Base-by-base conservation (phyloP, 116 monocot species). In the Cymodocea nodosa region DNA sequence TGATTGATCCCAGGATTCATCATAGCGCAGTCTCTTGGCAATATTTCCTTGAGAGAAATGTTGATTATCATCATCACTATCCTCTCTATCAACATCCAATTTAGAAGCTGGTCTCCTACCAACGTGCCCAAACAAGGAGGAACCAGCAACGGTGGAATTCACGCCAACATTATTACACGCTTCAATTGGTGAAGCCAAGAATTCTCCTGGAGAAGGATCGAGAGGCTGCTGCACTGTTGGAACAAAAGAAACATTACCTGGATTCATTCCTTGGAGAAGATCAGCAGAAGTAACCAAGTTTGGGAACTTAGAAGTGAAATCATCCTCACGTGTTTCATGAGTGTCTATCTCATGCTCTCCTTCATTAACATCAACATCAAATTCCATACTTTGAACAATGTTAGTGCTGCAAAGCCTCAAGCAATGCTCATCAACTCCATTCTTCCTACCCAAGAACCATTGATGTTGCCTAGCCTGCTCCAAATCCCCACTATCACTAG, bases 281-380 rank as follows among this genome's bases (percentile, higher is more conserved):
- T 90, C 85, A n/a, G 77, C 71, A 10, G 87, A 85, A 56, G 76
- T 74, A 35, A 80, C 82, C 62, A 91, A 67, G 59, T 74, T 67
- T 60, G 69, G 63, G 63, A 82, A 80, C 44, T 79, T 85, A n/a
- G 50, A 60, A 15, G 65, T 50, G 39, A 89, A 59, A 5, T 78
- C 80, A 71, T 80, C 74, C 34, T 68, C 73, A 44, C 54, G 65
- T 53, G 62, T 69, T 25, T 63, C 81, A 22, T 60, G 82, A 23
- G 69, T 69, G 8, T 49, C 73, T 25, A 40, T 74, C 50, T 15
- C 56, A 52, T 52, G 65, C 13, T 52, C 77, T 39, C 16, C 61
- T 63, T 62, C 74, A 60, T 71, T 76, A 22, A 50, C 65, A 55
- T 75, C 68, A 64, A 64, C 70, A 55, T 78, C 80, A 59, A 69